Conservation (phyloP, 2,329 filamentous ascomycete genomes). For the Allantophomopsis cytisporea region DNA sequence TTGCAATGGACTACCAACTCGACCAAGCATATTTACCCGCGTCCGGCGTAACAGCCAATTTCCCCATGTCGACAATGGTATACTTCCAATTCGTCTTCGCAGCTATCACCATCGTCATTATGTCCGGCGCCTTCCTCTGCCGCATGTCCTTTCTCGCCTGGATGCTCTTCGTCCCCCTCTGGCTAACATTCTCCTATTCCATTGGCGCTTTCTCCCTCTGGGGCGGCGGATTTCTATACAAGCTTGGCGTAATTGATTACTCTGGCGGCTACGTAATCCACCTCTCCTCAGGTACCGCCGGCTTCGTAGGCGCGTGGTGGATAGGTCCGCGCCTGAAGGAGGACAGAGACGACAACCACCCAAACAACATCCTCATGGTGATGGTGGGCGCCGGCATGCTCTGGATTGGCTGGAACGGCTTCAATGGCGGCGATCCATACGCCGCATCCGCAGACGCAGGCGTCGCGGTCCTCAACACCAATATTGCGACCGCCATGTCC, state of each 20-base stretch:
- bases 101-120: constrained; percentile 32
- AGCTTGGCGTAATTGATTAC: constrained; percentile 33
- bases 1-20: constrained; percentile 29
- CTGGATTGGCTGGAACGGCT: constrained; percentile 38
- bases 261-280: constrained; percentile 39
- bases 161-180: constrained; percentile 36
- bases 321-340: constrained; percentile 28
- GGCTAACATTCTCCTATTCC: constrained; percentile 31
- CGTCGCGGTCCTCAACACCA: constrained; percentile 35
- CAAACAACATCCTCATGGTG: constrained; percentile 30
- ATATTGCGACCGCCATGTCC: constrained; percentile 31
- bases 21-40: constrained; percentile 26
- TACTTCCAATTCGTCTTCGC: constrained; percentile 41
- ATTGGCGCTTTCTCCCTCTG: constrained; percentile 29
- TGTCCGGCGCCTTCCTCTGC: constrained; percentile 30
- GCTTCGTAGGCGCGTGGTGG: constrained; percentile 31
- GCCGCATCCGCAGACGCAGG: constrained; percentile 32
- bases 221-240: constrained; percentile 30
- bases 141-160: constrained; percentile 36
- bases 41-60: constrained; percentile 24
- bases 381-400: constrained; percentile 33
- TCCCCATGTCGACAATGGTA: constrained; percentile 32
- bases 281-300: constrained; percentile 34
- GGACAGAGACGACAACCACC: constrained; percentile 29
- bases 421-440: constrained; percentile 38